A percentile compares a stretch with the other conserved stretches of the same genome.
These are phyloP conservation scores for Tuber magnatum DNA, from an alignment of 495 filamentous ascomycete genomes.

Conservation along the genomic window DNA sequence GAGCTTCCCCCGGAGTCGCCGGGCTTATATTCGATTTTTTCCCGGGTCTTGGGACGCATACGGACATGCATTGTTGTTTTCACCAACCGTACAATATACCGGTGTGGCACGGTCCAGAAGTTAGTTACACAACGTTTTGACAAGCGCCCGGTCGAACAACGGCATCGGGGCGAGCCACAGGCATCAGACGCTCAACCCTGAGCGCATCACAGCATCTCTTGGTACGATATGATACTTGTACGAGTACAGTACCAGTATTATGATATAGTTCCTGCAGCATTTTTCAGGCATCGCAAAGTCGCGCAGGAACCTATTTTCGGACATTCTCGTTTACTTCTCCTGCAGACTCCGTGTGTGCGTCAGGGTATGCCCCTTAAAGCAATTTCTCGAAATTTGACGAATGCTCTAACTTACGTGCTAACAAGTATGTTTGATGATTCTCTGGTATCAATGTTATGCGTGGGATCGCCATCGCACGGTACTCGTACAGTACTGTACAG, in stretches of 20 bases:
- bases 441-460: neutral
- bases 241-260: too few species aligned
- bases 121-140: neutral
- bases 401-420: neutral
- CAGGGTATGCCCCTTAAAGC: neutral
- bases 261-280: neutral
- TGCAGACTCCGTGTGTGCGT: neutral
- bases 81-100: neutral
- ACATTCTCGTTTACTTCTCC: neutral
- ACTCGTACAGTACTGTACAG: neutral
- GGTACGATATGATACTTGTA: neutral
- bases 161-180: neutral
- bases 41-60: neutral
- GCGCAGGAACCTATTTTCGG: neutral
- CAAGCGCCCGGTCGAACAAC: neutral
- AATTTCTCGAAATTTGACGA: neutral
- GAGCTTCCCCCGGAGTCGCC: neutral
- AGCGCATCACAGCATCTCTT: neutral
- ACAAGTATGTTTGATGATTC: neutral
- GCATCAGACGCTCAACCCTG: neutral
- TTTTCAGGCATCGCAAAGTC: neutral
- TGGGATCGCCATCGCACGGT: neutral
- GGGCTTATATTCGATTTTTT: neutral
- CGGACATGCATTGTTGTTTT: neutral
- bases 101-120: neutral